A percentile compares a stretch with the other conserved stretches of the same genome.
These are phyloP conservation scores for Acer yangbiense DNA, from an alignment of 345 rosid species.

Conservation along the genomic window DNA sequence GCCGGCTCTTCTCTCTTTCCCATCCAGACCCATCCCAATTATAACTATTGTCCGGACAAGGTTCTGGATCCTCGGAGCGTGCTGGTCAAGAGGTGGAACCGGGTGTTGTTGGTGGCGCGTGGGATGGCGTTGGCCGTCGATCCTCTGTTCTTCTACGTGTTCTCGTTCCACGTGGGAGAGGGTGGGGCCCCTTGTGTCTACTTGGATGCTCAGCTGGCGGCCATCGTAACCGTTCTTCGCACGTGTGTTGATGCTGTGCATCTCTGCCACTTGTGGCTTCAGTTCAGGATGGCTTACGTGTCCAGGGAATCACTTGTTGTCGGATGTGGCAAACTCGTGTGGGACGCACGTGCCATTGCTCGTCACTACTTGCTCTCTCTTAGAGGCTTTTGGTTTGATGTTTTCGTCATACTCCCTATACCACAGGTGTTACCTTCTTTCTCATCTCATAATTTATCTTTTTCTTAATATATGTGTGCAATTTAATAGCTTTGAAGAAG, in stretches of 20 bases:
- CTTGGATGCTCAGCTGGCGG: conserved; percentile 77
- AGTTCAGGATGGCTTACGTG: conserved; percentile 78
- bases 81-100: conserved; percentile 75
- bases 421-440: conserved; percentile 77
- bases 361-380: conserved; percentile 63
- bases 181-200: conserved; percentile 67
- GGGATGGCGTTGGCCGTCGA: conserved; percentile 80
- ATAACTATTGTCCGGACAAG: neutral
- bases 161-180: conserved; percentile 49
- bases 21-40: neutral
- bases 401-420: conserved; percentile 79
- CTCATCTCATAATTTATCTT: too few species aligned
- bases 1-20: conserved; percentile 48
- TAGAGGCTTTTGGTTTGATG: conserved; percentile 86
- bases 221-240: conserved; percentile 64
- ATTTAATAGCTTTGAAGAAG: too few species aligned
- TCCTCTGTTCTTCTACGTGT: conserved; percentile 85
- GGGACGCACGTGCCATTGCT: conserved; percentile 84
- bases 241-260: conserved; percentile 72
- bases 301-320: conserved; percentile 81
- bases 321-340: conserved; percentile 92
- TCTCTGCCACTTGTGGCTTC: conserved; percentile 73
- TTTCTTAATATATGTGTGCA: too few species aligned
- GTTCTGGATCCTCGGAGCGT: conserved; percentile 34
- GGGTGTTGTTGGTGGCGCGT: conserved; percentile 69